phyloP scores from a whole-genome alignment of 495 filamentous ascomycete genomes.

The Aspergillus hancockii region DNA sequence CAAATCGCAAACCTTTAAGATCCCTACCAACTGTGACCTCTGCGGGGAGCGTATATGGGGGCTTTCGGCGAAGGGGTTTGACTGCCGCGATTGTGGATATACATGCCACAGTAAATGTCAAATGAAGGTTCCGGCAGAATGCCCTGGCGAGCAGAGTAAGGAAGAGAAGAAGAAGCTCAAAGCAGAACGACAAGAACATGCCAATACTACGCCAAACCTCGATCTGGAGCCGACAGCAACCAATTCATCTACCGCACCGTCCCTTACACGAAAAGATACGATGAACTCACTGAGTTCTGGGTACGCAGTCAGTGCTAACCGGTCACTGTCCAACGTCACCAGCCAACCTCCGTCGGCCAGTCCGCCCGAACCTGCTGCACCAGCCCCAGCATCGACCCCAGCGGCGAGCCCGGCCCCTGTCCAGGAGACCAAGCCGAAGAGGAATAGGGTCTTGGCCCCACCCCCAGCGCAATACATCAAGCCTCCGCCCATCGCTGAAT shows the following conservation, averaged over 20 bases:
- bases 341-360: conserved; percentile 12
- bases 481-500: conserved; percentile 52
- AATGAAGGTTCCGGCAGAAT: conserved; percentile 96
- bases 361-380: conserved; percentile 26
- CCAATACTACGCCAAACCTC: conserved; percentile 54
- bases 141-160: conserved; percentile 89
- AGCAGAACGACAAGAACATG: conserved; percentile 73
- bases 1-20: conserved; percentile 96
- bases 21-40: conserved; percentile 96
- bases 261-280: conserved; percentile 79
- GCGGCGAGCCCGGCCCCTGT: conserved; percentile 33
- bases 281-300: conserved; percentile 92
- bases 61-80: conserved; percentile 90
- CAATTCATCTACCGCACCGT: conserved; percentile 38
- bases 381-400: conserved; percentile 30
- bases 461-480: conserved; percentile 79
- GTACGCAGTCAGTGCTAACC: conserved; percentile 76
- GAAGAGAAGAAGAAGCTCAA: conserved; percentile 95
- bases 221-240: conserved; percentile 41
- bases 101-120: conserved; percentile 98
- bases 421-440: conserved; percentile 48
- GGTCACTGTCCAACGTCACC: conserved; percentile 65
- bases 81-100: conserved; percentile 94
- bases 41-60: conserved; percentile 98
- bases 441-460: conserved; percentile 78